Evolutionary conservation across 805 yeast genomes (phyloP).

Genomic region (Ogataea trehaloabstinens): DNA sequence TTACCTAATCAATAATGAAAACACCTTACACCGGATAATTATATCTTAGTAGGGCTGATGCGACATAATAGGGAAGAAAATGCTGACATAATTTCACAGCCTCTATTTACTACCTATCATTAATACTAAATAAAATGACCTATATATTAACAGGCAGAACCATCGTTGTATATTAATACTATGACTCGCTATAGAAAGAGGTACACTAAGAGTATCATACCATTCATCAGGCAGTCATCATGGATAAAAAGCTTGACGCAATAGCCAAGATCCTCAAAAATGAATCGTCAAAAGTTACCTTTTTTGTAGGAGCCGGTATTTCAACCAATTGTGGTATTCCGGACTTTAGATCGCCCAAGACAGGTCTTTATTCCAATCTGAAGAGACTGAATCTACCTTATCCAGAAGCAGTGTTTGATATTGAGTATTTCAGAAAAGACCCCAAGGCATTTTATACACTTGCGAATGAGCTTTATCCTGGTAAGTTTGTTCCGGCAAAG

Average conservation of each 20-base stretch:
- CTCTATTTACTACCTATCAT: too few species aligned
- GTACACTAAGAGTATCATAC: too few species aligned
- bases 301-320: slow-evolving; percentile 90
- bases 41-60: too few species aligned
- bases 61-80: too few species aligned
- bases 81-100: too few species aligned
- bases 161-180: too few species aligned
- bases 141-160: too few species aligned
- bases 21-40: too few species aligned
- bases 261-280: slow-evolving; percentile 23
- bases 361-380: slow-evolving; percentile 83
- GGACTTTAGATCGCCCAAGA: slow-evolving; percentile 87
- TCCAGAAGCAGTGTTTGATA: slow-evolving; percentile 95
- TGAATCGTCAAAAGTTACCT: slow-evolving; percentile 44
- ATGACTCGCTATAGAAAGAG: too few species aligned
- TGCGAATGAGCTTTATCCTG: slow-evolving; percentile 85
- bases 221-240: too few species aligned
- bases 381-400: slow-evolving; percentile 74
- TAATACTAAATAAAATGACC: too few species aligned
- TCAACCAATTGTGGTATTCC: slow-evolving; percentile 95
- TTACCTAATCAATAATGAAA: too few species aligned
- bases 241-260: slow-evolving; percentile 24
- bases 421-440: slow-evolving; percentile 68
- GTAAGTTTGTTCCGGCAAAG: slow-evolving; percentile 77
- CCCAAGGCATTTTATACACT: slow-evolving; percentile 85